Evolutionary conservation across 2,329 filamentous ascomycete genomes (phyloP).

Genomic region (Colletotrichum zoysiae): DNA sequence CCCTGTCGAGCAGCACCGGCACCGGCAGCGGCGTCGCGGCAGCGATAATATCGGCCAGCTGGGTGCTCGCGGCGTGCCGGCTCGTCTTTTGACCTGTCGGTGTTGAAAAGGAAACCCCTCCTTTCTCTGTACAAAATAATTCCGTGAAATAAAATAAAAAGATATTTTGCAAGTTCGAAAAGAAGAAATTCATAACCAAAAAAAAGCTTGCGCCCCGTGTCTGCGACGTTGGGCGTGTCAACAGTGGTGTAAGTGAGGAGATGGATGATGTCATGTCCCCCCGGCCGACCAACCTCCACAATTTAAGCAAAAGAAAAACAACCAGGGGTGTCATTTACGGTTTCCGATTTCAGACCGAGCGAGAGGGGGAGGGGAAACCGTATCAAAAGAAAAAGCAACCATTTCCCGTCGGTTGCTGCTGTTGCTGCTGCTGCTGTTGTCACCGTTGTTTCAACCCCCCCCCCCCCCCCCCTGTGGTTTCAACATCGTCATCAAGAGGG

Average conservation of each 20-base stretch:
- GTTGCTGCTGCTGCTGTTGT: too few species aligned
- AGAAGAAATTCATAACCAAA: neutral
- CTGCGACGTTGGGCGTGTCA: slow-evolving; percentile 33
- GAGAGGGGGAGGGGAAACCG: neutral
- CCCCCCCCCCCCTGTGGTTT: fast-evolving
- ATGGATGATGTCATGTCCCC: slow-evolving; percentile 38
- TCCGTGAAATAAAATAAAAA: neutral
- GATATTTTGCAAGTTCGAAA: neutral
- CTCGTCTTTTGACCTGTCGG: neutral
- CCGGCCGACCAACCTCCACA: slow-evolving; percentile 1
- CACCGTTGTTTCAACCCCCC: fast-evolving
- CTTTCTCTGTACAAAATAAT: neutral
- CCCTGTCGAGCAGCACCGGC: neutral
- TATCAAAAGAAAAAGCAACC: slow-evolving; percentile 1
- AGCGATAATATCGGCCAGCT: neutral
- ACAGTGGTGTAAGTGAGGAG: slow-evolving; percentile 33
- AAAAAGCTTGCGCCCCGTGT: neutral
- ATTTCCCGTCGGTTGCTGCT: too few species aligned
- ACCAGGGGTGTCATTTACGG: slow-evolving; percentile 4
- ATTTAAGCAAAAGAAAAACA: neutral
- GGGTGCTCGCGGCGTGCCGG: neutral
- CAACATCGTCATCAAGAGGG: neutral
- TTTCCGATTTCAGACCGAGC: slow-evolving; percentile 24
- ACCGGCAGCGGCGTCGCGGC: neutral
- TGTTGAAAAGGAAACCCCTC: too few species aligned